Base-by-base conservation (phyloP, 208 protist species). In the Leptomonas seymouri region DNA sequence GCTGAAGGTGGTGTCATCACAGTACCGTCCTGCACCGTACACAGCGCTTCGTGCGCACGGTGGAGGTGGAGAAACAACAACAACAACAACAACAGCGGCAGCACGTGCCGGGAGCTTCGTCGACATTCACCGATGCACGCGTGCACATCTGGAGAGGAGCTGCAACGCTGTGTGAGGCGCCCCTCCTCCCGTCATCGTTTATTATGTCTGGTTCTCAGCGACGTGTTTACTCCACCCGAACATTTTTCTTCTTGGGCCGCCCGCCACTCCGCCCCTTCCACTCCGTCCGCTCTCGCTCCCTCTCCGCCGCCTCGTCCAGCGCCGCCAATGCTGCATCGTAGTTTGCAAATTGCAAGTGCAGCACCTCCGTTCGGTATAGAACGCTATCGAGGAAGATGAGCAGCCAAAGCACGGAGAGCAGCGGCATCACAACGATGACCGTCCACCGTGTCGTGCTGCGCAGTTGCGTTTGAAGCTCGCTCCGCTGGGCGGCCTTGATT, bases 321-420 rank as follows among this genome's bases (percentile, higher is more conserved):
- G 74, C 59, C 31, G 44, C 54, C 41, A 72, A 51, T 56, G 63
- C 76, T 16, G 62, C 58, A 36, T 82, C 81, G 57, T 86, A 82
- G 44, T 80, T 65, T 41, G 79, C 63, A 3, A 74, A 67, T 23
- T 42, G 51, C 21, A 81, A 23, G 11, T 68, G 20, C 63, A 69
- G 51, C 56, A 86, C 62, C 46, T 80, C 67, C 5, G 54, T 55
- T 31, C 36, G 56, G 70, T 81, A 86, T 15, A 74, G 21, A 11
- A 56, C 23, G 21, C 57, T 55, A 15, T 83, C 77, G 9, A 62
- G 61, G 6, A 74, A 71, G 0, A 86, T 51, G 57, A 69, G 44
- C 14, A 75, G 8, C 53, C 53, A 69, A 41, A 82, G 50, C 16
- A 76, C 20, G 6, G 71, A 21, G 2, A 82, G 36, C 57, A 82